Conservation (phyloP, 2,329 filamentous ascomycete species). For the Fusarium globosum region DNA sequence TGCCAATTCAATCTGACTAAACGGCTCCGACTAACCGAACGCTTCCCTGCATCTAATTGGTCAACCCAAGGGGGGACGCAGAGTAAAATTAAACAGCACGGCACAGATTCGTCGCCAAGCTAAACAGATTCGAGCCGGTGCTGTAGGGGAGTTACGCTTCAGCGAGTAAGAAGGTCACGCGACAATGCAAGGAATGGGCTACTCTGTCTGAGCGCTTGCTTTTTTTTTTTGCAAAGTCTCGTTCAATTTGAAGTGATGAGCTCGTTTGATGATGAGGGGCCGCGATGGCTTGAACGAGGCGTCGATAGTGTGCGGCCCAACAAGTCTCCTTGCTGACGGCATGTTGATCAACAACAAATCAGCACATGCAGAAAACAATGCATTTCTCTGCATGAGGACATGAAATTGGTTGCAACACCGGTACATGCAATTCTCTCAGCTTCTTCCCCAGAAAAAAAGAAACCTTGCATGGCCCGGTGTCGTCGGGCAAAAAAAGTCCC, state of each 20-base stretch:
- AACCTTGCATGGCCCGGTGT: not conserved
- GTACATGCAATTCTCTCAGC: not conserved
- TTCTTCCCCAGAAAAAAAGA: constrained; percentile 20
- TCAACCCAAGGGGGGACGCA: fast-evolving
- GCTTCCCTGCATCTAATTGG: not conserved
- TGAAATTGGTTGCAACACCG: not conserved
- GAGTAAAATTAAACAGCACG: constrained; percentile 3
- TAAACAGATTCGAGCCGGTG: not conserved
- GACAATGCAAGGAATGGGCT: not conserved
- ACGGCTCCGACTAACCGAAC: constrained; percentile 23
- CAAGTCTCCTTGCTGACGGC: not conserved
- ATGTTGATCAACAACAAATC: not conserved
- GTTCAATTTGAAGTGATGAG: not conserved
- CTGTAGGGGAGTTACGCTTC: not conserved
- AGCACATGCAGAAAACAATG: not conserved
- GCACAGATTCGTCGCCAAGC: not conserved
- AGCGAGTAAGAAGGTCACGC: not conserved
- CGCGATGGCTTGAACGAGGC: not conserved
- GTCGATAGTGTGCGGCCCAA: not conserved
- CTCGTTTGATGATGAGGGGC: not conserved
- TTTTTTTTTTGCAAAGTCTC: too few relatives aligned
- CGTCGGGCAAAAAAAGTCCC: not conserved
- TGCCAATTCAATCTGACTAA: not conserved
- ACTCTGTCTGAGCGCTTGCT: not conserved
- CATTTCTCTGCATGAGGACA: not conserved